Percentiles rank a stretch among this genome's conserved stretches.
phyloP scores from a whole-genome alignment of 352 stramenopile genomes.

The Phytophthora citrophthora region DNA sequence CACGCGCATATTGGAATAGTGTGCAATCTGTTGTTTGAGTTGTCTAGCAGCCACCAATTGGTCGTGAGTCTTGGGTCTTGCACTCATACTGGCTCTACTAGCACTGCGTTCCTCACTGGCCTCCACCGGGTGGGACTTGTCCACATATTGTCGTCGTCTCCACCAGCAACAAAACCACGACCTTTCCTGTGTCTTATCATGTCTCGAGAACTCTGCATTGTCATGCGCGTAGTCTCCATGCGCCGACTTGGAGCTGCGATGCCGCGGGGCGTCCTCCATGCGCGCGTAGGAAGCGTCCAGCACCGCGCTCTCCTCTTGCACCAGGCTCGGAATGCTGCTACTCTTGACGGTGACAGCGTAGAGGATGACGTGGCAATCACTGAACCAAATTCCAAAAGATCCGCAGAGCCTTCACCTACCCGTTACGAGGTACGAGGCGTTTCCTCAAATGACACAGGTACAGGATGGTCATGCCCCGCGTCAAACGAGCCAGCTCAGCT shows the following conservation, averaged over 20 bases:
- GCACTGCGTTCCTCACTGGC: conserved; percentile 22
- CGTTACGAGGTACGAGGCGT: conserved; percentile 19
- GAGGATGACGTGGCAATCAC: not conserved
- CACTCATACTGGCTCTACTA: conserved; percentile 23
- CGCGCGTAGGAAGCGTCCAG: conserved; percentile 33
- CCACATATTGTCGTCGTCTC: not conserved
- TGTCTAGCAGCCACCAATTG: conserved; percentile 45
- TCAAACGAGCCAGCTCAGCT: conserved; percentile 11
- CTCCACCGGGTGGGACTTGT: conserved; percentile 19
- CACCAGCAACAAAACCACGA: conserved; percentile 27
- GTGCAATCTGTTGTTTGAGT: conserved; percentile 61
- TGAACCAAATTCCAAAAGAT: not conserved
- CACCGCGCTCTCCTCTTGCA: conserved; percentile 26
- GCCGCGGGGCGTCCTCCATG: conserved; percentile 34
- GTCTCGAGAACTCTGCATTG: not conserved
- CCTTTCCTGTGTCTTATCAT: conserved; percentile 13
- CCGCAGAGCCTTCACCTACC: not conserved
- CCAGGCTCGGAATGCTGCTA: conserved; percentile 36
- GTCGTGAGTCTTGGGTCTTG: conserved; percentile 37
- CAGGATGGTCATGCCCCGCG: not conserved
- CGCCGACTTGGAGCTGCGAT: conserved; percentile 33
- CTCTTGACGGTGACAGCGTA: conserved; percentile 15
- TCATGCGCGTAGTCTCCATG: conserved; percentile 26
- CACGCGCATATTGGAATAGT: conserved; percentile 84
- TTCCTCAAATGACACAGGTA: conserved; percentile 10